Evolutionary conservation across 306 rosid species (phyloP), one percentile per base, ranked within the genome.

Genomic region (Sphenostylis stenocarpa): DNA sequence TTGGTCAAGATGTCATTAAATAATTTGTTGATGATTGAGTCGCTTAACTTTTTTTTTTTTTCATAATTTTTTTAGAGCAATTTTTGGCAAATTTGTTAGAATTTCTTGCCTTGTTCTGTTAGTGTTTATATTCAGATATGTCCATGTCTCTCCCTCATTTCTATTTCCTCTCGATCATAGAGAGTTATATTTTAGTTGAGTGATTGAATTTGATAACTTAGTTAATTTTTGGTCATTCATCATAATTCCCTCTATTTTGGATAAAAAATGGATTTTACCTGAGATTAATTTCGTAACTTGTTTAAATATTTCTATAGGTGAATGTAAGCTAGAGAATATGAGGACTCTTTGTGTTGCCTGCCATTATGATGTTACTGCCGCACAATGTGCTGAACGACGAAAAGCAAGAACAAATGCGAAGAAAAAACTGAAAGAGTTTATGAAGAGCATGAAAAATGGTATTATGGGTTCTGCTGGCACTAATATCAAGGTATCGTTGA

Each of bases 301-400:
- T 47, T 53, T 52, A 20, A 29, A 74, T 73, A 39, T 72, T 72
- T 52, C 49, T 70, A 24, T 70, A 94, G 98, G 98, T 13, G 98
- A 92, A 73, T 94, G 97, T 85, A 86, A 84, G 70, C 91, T 92
- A 39, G 98, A 94, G 81, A 94, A 94, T 84, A 83, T 94, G 93
- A 87, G 98, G 77, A 92, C 98, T 71, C 93, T 94, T 3, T 94
- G 98, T 68, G 91, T 94, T 51, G 97, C 96, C 43, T 92, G 98
- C 81, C 98, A 94, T 85, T 81, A 67, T 69, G 92, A 90, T 74
- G 96, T 94, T 36, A 94, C 97, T 19, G 82, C 80, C 52, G 91
- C 86, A 53, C 98, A 94, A 78, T 78, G 94, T 82, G 83, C 90
- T 64, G 97, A 90, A 19, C 96, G 97, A 45, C 91, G 90, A 53